A percentile compares a stretch with the other conserved stretches of the same genome.
Conservation (phyloP, 306 rosid species). For the Lotus japonicus region DNA sequence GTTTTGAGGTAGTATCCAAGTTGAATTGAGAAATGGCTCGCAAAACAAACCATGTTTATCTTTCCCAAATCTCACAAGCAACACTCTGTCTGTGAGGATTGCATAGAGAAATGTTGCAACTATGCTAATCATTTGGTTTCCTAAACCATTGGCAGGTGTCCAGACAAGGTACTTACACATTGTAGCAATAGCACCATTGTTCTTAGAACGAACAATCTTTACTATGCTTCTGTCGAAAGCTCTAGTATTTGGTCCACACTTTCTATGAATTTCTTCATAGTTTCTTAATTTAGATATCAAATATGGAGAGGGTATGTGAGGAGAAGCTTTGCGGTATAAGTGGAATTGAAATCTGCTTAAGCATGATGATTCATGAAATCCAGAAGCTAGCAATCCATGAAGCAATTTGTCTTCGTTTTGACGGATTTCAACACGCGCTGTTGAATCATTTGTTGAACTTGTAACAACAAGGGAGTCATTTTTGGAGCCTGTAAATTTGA, state of each 20-base stretch:
- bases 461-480: no score
- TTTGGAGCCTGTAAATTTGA: no score
- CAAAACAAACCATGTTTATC: conserved; percentile 55
- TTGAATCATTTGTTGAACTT: no score
- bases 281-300: conserved; percentile 46
- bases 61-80: conserved; percentile 45
- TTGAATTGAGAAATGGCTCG: conserved; percentile 52
- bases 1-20: conserved; percentile 53
- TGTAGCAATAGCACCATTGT: background rate
- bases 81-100: conserved; percentile 44
- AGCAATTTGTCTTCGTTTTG: conserved; percentile 31
- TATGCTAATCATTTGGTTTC: conserved; percentile 53
- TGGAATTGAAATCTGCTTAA: conserved; percentile 40
- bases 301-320: conserved; percentile 45
- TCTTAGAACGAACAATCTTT: conserved; percentile 24
- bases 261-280: conserved; percentile 47
- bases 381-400: conserved; percentile 42
- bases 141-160: conserved; percentile 49
- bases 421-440: no score
- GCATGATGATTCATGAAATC: conserved; percentile 45
- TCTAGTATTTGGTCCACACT: conserved; percentile 40
- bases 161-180: conserved; percentile 56
- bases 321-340: conserved; percentile 30
- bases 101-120: conserved; percentile 57
- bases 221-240: conserved; percentile 31